Conservation (phyloP, 306 rosid genomes). For the Bauhinia variegata region DNA sequence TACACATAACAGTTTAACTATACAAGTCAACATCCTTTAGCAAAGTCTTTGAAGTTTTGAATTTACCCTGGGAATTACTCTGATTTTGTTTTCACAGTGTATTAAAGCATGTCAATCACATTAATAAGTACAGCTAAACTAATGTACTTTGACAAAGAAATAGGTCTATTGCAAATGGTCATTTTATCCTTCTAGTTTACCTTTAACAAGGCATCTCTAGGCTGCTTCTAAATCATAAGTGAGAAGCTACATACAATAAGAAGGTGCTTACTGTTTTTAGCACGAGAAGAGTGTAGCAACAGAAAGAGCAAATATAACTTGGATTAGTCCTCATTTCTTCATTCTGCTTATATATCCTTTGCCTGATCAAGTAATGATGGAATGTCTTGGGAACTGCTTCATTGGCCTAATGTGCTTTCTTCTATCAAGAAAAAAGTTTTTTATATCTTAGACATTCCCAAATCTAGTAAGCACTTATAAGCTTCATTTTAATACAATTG, state of each 20-base stretch:
- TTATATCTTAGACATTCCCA: background rate
- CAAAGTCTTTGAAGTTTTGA: background rate
- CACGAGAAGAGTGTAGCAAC: background rate
- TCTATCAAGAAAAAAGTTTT: background rate
- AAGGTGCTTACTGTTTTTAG: background rate
- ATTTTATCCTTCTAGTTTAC: background rate
- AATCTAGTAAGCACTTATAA: background rate
- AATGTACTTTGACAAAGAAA: too few species aligned
- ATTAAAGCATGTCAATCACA: too few species aligned
- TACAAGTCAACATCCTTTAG: background rate
- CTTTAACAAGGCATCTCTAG: background rate
- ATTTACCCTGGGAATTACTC: background rate
- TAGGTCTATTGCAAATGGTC: too few species aligned
- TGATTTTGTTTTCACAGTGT: background rate
- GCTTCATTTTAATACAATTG: background rate
- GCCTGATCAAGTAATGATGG: background rate
- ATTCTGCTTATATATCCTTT: background rate
- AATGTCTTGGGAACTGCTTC: background rate
- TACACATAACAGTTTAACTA: background rate
- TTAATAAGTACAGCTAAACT: background rate
- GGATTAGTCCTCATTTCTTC: background rate
- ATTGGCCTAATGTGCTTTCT: background rate
- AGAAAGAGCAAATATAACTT: background rate
- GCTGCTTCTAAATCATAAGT: too few species aligned
- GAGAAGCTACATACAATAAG: background rate